Percentiles rank a stretch among this genome's conserved stretches.
Conservation (phyloP, 495 filamentous ascomycete species). For the Penicillium arizonense region DNA sequence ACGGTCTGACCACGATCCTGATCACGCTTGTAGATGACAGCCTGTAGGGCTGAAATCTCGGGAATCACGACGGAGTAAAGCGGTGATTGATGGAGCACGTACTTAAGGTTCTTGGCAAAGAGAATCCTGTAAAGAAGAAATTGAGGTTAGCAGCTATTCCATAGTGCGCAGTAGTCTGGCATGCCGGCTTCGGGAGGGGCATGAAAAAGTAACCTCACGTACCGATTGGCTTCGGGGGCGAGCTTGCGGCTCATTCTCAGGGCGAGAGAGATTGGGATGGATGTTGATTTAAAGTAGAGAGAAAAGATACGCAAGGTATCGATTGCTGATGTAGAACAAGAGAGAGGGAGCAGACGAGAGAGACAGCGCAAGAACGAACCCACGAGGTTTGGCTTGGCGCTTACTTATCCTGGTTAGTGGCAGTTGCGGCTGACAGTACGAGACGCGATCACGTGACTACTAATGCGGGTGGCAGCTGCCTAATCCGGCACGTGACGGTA, state of each 20-base stretch:
- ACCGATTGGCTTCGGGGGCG: constrained; percentile 95
- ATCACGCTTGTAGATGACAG: background rate
- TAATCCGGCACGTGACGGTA: constrained; percentile 15
- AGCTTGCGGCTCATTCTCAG: constrained; percentile 67
- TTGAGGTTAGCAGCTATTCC: constrained; percentile 17
- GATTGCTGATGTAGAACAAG: constrained; percentile 13
- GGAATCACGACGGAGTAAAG: constrained; percentile 4
- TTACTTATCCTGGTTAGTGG: constrained; percentile 34
- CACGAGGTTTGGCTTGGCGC: constrained; percentile 25
- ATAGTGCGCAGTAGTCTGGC: constrained; percentile 5
- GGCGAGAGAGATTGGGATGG: constrained; percentile 11
- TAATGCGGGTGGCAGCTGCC: constrained; percentile 2
- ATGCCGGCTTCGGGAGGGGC: constrained; percentile 28
- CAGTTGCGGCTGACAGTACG: constrained; percentile 1
- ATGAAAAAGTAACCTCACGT: constrained; percentile 40
- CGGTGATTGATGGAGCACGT: constrained; percentile 32
- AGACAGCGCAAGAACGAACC: constrained; percentile 17
- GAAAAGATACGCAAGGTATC: constrained; percentile 29
- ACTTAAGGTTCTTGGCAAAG: constrained; percentile 98
- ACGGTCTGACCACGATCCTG: background rate
- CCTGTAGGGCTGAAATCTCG: constrained; percentile 2
- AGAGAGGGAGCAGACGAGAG: constrained; percentile 14
- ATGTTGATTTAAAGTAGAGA: constrained; percentile 14
- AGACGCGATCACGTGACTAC: constrained; percentile 12
- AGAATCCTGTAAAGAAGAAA: constrained; percentile 64